Evolutionary conservation across 192 early-diverging fungal genomes (phyloP).

Genomic region (Mortierella claussenii): DNA sequence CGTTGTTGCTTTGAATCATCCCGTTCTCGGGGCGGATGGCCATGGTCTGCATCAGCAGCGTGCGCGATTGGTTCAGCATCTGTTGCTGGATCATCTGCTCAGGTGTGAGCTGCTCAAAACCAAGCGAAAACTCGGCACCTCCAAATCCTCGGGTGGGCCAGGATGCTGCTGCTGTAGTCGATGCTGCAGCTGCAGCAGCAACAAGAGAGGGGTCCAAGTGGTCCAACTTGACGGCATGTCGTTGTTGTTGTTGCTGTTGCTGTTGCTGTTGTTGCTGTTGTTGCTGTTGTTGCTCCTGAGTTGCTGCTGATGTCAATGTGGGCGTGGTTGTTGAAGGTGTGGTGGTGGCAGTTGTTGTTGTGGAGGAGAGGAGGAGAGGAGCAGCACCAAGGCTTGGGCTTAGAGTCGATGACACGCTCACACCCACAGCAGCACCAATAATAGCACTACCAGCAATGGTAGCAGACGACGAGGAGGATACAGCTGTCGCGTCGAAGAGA

Average conservation of each 20-base stretch:
- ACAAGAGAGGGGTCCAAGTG: conserved; percentile 13
- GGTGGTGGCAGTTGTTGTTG: not conserved
- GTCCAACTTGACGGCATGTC: conserved; percentile 2
- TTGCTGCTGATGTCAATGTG: too few species aligned
- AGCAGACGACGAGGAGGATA: too few species aligned
- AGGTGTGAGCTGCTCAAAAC: conserved; percentile 39
- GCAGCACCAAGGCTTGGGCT: conserved; percentile 18
- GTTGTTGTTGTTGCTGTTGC: conserved; percentile 6
- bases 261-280: conserved; percentile 1
- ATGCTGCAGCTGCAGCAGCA: too few species aligned
- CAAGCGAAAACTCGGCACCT: conserved; percentile 23
- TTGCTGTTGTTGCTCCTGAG: not conserved
- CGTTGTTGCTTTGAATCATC: not conserved
- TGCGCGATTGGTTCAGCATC: conserved; percentile 40
- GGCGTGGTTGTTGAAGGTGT: not conserved
- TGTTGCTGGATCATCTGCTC: conserved; percentile 51
- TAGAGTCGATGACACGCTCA: conserved; percentile 6
- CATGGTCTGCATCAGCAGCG: conserved; percentile 39
- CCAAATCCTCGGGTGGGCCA: conserved; percentile 19
- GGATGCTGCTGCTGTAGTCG: conserved; percentile 2
- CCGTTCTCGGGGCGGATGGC: conserved; percentile 9
- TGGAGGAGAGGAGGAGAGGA: too few species aligned
- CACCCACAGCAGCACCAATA: too few species aligned
- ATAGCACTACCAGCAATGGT: too few species aligned
- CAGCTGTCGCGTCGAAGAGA: too few species aligned